A percentile compares a stretch with the other conserved stretches of the same genome.
These are phyloP conservation scores for Petunia axillaris DNA, from an alignment of 257 asterid genomes.

Conservation along the genomic window DNA sequence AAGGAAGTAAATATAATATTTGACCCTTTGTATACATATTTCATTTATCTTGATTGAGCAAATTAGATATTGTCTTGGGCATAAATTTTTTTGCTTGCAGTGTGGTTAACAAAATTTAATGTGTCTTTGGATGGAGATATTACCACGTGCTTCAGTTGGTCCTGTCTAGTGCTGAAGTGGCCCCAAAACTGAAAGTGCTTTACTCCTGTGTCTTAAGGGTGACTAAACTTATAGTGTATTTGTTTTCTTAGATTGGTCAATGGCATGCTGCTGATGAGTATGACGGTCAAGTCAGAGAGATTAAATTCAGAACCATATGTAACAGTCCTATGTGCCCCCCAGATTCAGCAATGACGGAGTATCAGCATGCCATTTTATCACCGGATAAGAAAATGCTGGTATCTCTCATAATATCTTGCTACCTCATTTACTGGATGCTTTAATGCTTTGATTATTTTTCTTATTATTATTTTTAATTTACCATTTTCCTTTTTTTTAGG, in stretches of 20 bases:
- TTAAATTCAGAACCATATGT: conserved; percentile 70
- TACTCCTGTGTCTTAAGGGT: background rate
- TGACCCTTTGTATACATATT: background rate
- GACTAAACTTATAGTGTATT: conserved; percentile 10
- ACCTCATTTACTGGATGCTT: background rate
- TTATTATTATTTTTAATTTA: background rate
- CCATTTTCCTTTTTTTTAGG: conserved; percentile 43
- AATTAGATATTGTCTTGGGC: background rate
- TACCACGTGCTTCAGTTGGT: conserved; percentile 5
- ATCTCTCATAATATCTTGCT: conserved; percentile 22
- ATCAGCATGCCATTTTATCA: conserved; percentile 68
- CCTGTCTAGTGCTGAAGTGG: conserved; percentile 14
- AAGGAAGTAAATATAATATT: background rate
- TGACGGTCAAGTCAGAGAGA: conserved; percentile 85
- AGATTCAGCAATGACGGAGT: conserved; percentile 87
- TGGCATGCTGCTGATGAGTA: conserved; percentile 85
- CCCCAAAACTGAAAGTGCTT: background rate
- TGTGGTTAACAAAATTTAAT: conserved; percentile 1
- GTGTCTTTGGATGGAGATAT: background rate
- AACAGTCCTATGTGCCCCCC: conserved; percentile 96
- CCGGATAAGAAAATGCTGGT: conserved; percentile 78
- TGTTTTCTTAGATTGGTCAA: conserved; percentile 66
- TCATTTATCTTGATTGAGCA: background rate
- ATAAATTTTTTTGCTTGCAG: background rate
- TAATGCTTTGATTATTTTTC: conserved; percentile 16